These are phyloP conservation scores for Solanum bukasovii DNA, from an alignment of 257 asterid species.

Conservation along the genomic window DNA sequence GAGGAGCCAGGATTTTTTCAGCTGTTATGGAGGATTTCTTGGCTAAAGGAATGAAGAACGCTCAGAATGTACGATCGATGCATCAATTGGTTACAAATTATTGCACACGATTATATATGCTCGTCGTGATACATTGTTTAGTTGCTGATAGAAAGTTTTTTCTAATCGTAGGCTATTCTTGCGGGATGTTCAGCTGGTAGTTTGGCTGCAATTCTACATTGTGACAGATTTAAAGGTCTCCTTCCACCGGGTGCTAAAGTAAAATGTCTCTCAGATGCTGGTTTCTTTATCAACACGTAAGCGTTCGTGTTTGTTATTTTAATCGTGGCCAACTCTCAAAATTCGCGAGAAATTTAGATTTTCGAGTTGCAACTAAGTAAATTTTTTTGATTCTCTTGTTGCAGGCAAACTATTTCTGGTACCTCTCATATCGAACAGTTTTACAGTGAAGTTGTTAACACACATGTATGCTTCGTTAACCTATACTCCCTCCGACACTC, in stretches of 20 bases:
- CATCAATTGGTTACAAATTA: neutral
- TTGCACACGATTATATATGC: no score
- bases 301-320: neutral
- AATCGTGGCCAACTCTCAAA: neutral
- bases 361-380: neutral
- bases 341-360: neutral
- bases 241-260: conserved; percentile 6
- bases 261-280: conserved; percentile 39
- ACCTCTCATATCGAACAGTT: conserved; percentile 44
- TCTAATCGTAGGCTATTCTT: conserved; percentile 17
- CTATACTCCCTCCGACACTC: neutral
- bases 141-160: neutral
- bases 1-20: conserved; percentile 19
- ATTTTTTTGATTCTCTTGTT: neutral
- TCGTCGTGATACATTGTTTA: neutral
- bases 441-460: conserved; percentile 50
- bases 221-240: conserved; percentile 24
- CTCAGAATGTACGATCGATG: conserved; percentile 19
- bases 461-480: conserved; percentile 46
- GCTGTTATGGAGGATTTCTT: conserved; percentile 16
- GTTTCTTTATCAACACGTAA: conserved; percentile 35
- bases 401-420: conserved; percentile 73
- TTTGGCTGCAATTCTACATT: conserved; percentile 30
- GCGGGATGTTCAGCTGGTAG: conserved; percentile 45
- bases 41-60: conserved; percentile 34